Base-by-base conservation (phyloP, 257 asterid species). In the Fraxinus anomala region DNA sequence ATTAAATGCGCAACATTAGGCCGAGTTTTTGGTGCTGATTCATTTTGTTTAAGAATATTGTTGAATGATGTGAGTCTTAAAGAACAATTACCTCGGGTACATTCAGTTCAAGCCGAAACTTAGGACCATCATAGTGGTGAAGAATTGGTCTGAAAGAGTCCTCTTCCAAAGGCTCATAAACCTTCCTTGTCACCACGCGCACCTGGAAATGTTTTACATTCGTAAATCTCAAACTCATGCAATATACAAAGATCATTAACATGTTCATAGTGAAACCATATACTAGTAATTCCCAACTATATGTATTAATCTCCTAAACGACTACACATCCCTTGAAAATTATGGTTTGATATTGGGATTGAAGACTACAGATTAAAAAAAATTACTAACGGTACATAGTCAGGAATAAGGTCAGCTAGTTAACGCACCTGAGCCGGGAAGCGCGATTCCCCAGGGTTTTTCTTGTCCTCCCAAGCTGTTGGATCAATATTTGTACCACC, bases 391-490 rank as follows among this genome's bases (percentile, higher is more conserved):
- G 11, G 8, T 11, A 63, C 33, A 23, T 1, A 2, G 14, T 24
- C 4, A 0, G 16, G 34, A 63, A 9, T 63, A 23, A 61, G 30
- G 33, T 61, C 30, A 0, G 2, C 12, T 37, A 2, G 0, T 12
- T 14, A 14, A 75, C 80, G 56, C 16, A 93, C 98, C 96, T 95
- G 99, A 83, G 99, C 99, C 16, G 99, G 98, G 80, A 96, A 93
- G 13, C 99, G 94, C 0, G 98, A 92, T 80, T 93, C 99, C 1
- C 98, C 93, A 0, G 91, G 89, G 82, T 89, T 92, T 76, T 96
- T 96, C 93, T 96, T 93, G 87, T 95, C 99, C 87, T 92, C 98
- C 99, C 98, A 93, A 74, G 99, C 99, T 1, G 92, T 47, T 14
- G 99, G 97, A 80, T 93, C 98, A 40, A 95, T 93, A 73, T 95